Base-by-base conservation (phyloP, 805 yeast genomes). In the Ogataea methylovora region DNA sequence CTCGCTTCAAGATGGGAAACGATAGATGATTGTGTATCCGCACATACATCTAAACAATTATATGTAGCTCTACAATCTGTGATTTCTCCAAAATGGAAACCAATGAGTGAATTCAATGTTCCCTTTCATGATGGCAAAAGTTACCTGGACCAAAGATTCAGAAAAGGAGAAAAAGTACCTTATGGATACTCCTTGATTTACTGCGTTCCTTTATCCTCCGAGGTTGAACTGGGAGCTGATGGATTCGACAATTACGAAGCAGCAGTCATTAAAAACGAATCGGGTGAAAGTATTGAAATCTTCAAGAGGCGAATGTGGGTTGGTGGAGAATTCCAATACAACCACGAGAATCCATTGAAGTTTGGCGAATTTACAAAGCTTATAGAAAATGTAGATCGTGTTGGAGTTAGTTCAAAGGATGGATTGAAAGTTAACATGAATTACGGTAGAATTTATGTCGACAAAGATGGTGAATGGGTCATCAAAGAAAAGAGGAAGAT, bases 201-300 rank as follows among this genome's bases (percentile, higher is more conserved):
- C 50, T 76, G 76, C 54, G 82, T 80, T 46, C 87, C 85, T 17
- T 46, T 61, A 4, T 58, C 71, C 24, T 53, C 57, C 25, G 79
- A 71, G 34, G 30, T 43, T 1, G 55, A 56, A 3, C 50, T 85
- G 14, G 78, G 81, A 2, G 31, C 44, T 2, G 97, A 87, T 54
- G 95, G 96, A 1, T 87, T 85, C 56, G 94, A 83, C 43, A 67
- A 77, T 30, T 74, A 81, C 44, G 92, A 83, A 38, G 75, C 87
- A 1, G 94, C 94, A 0, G 47, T 55, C 1, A 38, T 42, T 3
- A 39, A 36, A 1, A 22, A 32, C 4, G 35, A 34, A 12, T 5
- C 14, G 2, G 12, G 34, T 4, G 13, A 15, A 19, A 29, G 34
- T 12, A 32, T 24, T 5, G 45, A 53, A 21, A 56, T 58, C 15